Evolutionary conservation across 2,329 filamentous ascomycete genomes (phyloP).

Genomic region (Fusarium luffae): DNA sequence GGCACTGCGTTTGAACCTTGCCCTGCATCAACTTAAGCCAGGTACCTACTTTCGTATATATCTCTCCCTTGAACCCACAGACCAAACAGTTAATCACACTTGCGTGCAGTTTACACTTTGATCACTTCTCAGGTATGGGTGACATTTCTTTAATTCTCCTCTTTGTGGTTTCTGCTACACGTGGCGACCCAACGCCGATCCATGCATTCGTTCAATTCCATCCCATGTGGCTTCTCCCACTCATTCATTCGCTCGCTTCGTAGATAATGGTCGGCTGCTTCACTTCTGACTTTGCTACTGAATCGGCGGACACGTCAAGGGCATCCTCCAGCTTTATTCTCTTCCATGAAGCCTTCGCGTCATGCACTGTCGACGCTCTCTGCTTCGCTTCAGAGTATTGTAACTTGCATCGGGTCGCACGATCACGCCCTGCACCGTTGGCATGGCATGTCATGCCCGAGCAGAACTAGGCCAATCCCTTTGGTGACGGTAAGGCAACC

Average conservation of each 20-base stretch:
- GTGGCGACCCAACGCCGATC: slow-evolving; percentile 40
- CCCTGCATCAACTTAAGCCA: background rate
- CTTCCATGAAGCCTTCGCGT: slow-evolving; percentile 23
- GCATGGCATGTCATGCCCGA: slow-evolving; percentile 36
- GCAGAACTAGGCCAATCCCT: slow-evolving; percentile 33
- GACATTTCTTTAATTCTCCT: slow-evolving; percentile 46
- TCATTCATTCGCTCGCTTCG: slow-evolving; percentile 37
- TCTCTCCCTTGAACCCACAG: slow-evolving; percentile 11
- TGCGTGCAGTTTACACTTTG: background rate
- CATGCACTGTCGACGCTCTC: slow-evolving; percentile 22
- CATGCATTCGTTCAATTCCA: slow-evolving; percentile 39
- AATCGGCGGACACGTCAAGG: slow-evolving; percentile 34
- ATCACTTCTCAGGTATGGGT: slow-evolving; percentile 22
- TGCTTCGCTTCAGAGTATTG: slow-evolving; percentile 43
- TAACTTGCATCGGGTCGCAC: slow-evolving; percentile 38
- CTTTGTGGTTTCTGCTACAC: slow-evolving; percentile 46
- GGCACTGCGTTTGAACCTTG: background rate
- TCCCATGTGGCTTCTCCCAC: slow-evolving; percentile 36
- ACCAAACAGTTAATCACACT: background rate
- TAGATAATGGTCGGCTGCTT: slow-evolving; percentile 24
- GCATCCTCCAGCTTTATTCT: slow-evolving; percentile 25
- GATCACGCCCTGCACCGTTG: slow-evolving; percentile 34
- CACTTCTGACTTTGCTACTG: slow-evolving; percentile 27
- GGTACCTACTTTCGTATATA: background rate
- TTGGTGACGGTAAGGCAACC: slow-evolving; percentile 24